Conservation (phyloP, 2,329 filamentous ascomycete genomes). For the Claviceps arundinis region DNA sequence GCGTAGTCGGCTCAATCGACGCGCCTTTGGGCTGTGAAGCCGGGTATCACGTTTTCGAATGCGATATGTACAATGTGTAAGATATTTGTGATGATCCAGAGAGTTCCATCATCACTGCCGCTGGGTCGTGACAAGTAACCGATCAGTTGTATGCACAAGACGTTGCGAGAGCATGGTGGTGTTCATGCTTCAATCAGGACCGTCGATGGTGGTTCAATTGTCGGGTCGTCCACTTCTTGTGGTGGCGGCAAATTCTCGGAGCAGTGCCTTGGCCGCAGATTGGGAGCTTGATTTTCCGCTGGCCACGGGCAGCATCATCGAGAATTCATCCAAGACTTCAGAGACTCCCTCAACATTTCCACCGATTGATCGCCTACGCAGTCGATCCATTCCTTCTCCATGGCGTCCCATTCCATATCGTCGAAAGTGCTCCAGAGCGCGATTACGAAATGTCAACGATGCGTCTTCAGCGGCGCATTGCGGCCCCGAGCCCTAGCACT, state of each 20-base stretch:
- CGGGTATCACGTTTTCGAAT: neutral
- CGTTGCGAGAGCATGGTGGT: neutral
- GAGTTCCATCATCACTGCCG: neutral
- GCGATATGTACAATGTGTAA: neutral
- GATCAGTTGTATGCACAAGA: neutral
- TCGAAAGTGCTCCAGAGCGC: slow-evolving; percentile 23
- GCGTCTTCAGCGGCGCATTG: slow-evolving; percentile 24
- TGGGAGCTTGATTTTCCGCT: too few species aligned
- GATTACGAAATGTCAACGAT: slow-evolving; percentile 24
- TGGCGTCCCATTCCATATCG: slow-evolving; percentile 22
- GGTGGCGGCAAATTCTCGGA: neutral
- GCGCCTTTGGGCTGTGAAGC: neutral
- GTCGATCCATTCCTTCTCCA: slow-evolving; percentile 8
- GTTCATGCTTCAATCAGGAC: neutral
- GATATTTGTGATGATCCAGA: neutral
- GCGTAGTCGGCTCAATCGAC: neutral
- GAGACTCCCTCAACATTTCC: neutral
- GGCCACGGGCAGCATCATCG: neutral
- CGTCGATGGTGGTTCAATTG: neutral
- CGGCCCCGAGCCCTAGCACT: slow-evolving; percentile 23
- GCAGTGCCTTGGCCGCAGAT: too few species aligned
- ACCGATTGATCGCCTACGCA: neutral
- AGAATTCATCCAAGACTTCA: neutral
- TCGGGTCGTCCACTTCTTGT: neutral
- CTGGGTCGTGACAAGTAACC: neutral